Evolutionary conservation across 345 rosid species (phyloP).

Genomic region (Moringa oleifera): DNA sequence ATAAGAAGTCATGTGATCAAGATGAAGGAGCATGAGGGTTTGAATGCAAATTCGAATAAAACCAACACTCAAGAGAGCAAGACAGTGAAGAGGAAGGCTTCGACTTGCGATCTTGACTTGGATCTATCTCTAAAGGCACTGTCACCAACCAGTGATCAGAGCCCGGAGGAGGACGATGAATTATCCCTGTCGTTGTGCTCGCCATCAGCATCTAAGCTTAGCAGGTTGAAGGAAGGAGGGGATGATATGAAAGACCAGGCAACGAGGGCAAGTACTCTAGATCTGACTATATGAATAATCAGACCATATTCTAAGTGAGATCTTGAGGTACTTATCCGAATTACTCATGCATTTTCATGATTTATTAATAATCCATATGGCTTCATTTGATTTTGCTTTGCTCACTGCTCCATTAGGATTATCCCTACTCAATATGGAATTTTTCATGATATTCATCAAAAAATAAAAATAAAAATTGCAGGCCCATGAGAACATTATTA

Average conservation of each 20-base stretch:
- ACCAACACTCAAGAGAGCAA: conserved; percentile 21
- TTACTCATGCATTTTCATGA: neutral
- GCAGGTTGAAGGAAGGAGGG: conserved; percentile 32
- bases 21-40: conserved; percentile 3
- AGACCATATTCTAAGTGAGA: conserved; percentile 80
- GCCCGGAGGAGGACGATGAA: conserved; percentile 30
- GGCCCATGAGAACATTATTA: no score
- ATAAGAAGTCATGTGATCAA: conserved; percentile 1
- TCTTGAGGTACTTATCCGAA: conserved; percentile 73
- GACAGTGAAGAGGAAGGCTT: conserved; percentile 32
- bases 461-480: no score
- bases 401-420: no score
- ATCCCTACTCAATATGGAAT: no score
- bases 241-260: conserved; percentile 21
- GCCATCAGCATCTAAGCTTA: conserved; percentile 34
- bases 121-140: conserved; percentile 48
- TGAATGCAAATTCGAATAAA: conserved; percentile 7
- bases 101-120: conserved; percentile 38
- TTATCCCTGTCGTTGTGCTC: conserved; percentile 53
- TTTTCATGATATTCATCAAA: no score
- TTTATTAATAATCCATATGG: neutral
- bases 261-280: conserved; percentile 78
- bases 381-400: neutral
- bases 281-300: conserved; percentile 89
- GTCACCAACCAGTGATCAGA: conserved; percentile 16